Base-by-base conservation (phyloP, 768 basidiomycete species). In the Tremella fuciformis region DNA sequence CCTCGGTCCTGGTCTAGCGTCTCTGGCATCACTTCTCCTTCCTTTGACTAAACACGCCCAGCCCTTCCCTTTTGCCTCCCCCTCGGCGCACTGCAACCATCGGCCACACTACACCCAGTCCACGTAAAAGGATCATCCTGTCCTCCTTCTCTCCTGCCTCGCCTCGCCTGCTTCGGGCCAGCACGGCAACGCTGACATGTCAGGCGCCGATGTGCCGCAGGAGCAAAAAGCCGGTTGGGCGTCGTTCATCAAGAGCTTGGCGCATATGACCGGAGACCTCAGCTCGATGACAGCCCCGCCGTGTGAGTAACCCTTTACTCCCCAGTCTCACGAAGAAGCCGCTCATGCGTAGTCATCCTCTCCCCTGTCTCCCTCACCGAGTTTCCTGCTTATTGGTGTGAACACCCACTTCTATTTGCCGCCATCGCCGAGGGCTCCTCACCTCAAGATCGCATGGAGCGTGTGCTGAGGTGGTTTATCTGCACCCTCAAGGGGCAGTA, bases 381-480 rank as follows among this genome's bases (percentile, higher is more conserved):
- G 76, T 96, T 89, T 73, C 90, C 91, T 60, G 92, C 92, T 0
- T 96, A 98, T 78, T 98, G 94, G 94, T 90, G 91, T 72, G 94
- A 98, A 76, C 88, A 89, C 51, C 91, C 91, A 24, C 86, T 86
- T 54, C 80, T 91, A 54, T 97, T 99, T 71, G 85, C 91, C 2
- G 84, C 84, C 19, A 97, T 97, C 73, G 84, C 86, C 18, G 85
- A 86, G 65, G 90, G 86, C 3, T 81, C 80, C 72, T 84, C 83
- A 13, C 83, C 85, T 26, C 86, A 92, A 75, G 84, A 85, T 1
- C 82, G 92, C 50, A 82, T 85, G 1, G 80, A 89, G 52, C 83
- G 85, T 6, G 90, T 97, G n/a, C 81, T 97, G 46, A 84, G 83
- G 68, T 99, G 94, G 94, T 99, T 98, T 79, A 88, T 99, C 70